Conservation (phyloP, 2,329 filamentous ascomycete genomes). For the Penicillium sp. region DNA sequence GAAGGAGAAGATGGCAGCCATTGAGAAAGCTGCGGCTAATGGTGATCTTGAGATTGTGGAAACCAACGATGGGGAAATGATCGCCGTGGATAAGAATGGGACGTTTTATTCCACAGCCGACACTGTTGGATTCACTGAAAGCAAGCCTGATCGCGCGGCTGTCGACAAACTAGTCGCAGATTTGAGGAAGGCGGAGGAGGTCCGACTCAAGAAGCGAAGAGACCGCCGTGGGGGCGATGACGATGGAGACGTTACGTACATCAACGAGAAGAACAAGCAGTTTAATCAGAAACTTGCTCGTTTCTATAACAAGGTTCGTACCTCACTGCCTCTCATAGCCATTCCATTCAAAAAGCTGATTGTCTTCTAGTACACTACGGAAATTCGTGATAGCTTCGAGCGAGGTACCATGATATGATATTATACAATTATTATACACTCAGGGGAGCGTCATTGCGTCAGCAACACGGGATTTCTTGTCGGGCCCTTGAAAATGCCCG, state of each 20-base stretch:
- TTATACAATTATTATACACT: conserved; percentile 27
- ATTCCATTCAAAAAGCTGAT: conserved; percentile 23
- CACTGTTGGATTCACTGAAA: conserved; percentile 78
- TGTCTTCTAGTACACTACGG: conserved; percentile 74
- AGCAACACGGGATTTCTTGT: not conserved
- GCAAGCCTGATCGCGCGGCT: conserved; percentile 83
- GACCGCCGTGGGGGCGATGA: conserved; percentile 82
- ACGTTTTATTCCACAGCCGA: conserved; percentile 90
- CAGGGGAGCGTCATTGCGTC: not conserved
- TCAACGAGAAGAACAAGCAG: conserved; percentile 99
- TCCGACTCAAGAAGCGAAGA: conserved; percentile 80
- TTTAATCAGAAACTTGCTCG: conserved; percentile 96
- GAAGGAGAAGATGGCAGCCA: conserved; percentile 79
- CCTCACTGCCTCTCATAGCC: not conserved
- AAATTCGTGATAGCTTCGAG: conserved; percentile 97
- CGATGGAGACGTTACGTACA: conserved; percentile 92
- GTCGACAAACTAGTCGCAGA: conserved; percentile 88
- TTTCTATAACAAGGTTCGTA: conserved; percentile 86
- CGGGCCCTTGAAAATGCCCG: not conserved
- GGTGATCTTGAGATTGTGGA: conserved; percentile 93
- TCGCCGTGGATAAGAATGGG: conserved; percentile 90
- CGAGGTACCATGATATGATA: conserved; percentile 89
- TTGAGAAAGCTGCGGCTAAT: conserved; percentile 81
- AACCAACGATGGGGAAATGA: conserved; percentile 91
- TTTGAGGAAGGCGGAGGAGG: conserved; percentile 85